Evolutionary conservation across 345 rosid genomes (phyloP), one percentile per base, ranked within the genome.

Genomic region (Melastoma malabathricum): DNA sequence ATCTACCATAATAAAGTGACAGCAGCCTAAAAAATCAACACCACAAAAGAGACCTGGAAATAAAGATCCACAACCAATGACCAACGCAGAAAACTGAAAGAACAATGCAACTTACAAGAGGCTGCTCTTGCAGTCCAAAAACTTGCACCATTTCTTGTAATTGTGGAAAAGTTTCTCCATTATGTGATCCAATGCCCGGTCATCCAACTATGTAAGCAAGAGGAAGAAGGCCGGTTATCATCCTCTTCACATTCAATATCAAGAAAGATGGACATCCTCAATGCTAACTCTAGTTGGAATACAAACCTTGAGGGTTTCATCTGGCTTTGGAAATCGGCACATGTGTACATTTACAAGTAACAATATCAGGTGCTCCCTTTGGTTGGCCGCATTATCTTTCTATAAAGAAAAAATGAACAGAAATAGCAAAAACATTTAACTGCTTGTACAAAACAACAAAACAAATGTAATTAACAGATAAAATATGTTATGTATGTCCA

Each of bases 101-200:
- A 31, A 16, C n/a, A 23, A 23, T 48, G 55, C 16, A 50, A 16
- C 18, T 75, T 78, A 93, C 99, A 97, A 93, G 51, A 93, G 95
- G 72, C 99, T 93, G 73, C 97, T 88, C 75, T 88, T 93, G 60
- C 95, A 79, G 58, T 70, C 95, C 72, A 93, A 78, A 72, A 81
- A 88, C 67, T 81, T 93, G 90, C 99, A 88, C 97, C 97, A 88
- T 60, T 85, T 88, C 67, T 93, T 93, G 70, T 93, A 93, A 59
- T 83, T 93, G 73, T 93, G 85, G 74, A 93, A 87, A 66, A 93
- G 90, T 59, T 83, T 93, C 85, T 88, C 88, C 99, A 93, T 93
- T 67, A 93, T 95, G 45, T 85, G 95, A 29, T 84, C 85, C 68
- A 93, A 49, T 43, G 97, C 97, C 59, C 79, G 78, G 52, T 88